These are phyloP conservation scores for Alternaria consortialis DNA, from an alignment of 2,329 filamentous ascomycete species.

Conservation along the genomic window DNA sequence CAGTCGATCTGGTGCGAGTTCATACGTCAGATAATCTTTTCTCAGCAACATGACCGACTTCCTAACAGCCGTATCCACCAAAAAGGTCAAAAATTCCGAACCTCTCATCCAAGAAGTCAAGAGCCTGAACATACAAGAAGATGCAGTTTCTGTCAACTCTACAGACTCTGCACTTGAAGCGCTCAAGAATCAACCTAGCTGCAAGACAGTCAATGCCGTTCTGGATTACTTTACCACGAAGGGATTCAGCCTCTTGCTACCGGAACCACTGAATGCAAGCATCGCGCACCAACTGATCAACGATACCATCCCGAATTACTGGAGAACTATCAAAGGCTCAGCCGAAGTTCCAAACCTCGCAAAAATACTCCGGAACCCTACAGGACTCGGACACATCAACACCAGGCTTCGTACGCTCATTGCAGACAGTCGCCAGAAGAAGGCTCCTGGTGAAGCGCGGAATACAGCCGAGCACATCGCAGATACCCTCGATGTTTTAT, in stretches of 20 bases:
- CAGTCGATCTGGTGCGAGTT: neutral
- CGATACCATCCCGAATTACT: conserved; percentile 82
- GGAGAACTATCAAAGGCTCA: conserved; percentile 58
- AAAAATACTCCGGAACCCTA: conserved; percentile 73
- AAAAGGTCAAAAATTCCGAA: conserved; percentile 29
- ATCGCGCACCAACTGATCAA: conserved; percentile 78
- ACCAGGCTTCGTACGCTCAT: conserved; percentile 72
- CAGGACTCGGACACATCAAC: conserved; percentile 79
- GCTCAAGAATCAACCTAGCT: conserved; percentile 70
- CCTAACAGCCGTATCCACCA: conserved; percentile 58
- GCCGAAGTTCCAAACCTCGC: conserved; percentile 59
- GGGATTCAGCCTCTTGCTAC: conserved; percentile 67
- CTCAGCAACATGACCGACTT: conserved; percentile 57
- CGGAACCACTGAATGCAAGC: conserved; percentile 74
- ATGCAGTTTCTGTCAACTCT: conserved; percentile 32
- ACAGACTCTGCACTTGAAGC: conserved; percentile 65
- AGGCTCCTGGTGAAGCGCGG: conserved; percentile 42
- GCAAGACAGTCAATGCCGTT: conserved; percentile 63
- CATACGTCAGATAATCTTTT: neutral
- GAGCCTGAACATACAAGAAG: conserved; percentile 20
- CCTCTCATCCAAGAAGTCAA: conserved; percentile 28
- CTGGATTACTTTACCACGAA: conserved; percentile 61
- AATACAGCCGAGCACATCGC: conserved; percentile 45
- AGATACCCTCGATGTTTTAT: conserved; percentile 56
- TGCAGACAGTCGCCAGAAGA: conserved; percentile 45